Evolutionary conservation across 129 eudicot genomes (phyloP), one percentile per base, ranked within the genome.

Genomic region (Arctium lappa): DNA sequence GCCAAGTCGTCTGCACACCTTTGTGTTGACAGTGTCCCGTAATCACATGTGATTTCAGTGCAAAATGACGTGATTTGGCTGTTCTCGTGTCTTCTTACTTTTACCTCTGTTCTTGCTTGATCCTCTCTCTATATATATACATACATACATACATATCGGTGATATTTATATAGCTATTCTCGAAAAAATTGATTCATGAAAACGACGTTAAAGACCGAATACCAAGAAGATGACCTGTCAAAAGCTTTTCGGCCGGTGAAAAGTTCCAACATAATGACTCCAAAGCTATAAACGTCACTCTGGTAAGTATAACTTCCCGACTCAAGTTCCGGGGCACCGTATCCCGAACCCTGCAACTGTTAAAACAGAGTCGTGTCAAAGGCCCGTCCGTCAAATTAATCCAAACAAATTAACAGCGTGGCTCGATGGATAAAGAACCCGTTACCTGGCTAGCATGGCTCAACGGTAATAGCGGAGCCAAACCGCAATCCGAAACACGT

Each of bases 271-370:
- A 96, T 93, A 12, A 96, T 94, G 60, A 96, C 95, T 60, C 99
- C 99, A 80, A 96, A 96, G 90, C 99, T 91, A 79, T 93, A 96
- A 82, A 96, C 97, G 80, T 96, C 99, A 82, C 97, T 96, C 72
- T 90, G 91, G 77, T 74, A 84, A 6, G 96, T 90, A 86, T 91
- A 96, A 85, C 84, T 89, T 85, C 99, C 99, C 34, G 79, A 86
- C 81, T 96, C 99, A 22, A 96, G 95, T 85, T 96, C 99, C 29
- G 98, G 98, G 77, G 92, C 99, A 62, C 95, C 99, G 69, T 93
- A 96, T 70, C 98, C 99, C 8, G 74, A 81, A 50, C 92, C 82
- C 88, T 89, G 91, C 86, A 94, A 82, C 95, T 92, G 73, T 69
- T 65, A 30, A 84, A 44, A 84, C 62, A 56, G 3, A 87, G 39